Evolutionary conservation across 2,329 filamentous ascomycete species (phyloP), one percentile per base, ranked within the genome.

Genomic region (Trichoderma afroharzianum): DNA sequence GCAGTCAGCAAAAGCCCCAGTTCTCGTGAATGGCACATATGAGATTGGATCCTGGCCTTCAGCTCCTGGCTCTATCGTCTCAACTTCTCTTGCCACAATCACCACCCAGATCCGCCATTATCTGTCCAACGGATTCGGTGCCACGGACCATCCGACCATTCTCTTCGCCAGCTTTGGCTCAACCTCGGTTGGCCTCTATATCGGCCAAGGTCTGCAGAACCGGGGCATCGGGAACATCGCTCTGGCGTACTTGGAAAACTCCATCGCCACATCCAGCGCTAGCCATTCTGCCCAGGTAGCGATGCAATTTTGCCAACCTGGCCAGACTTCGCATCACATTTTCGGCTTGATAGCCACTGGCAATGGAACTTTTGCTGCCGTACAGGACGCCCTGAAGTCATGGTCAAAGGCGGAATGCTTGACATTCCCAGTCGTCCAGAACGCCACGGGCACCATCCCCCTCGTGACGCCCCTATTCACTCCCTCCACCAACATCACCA

Each of bases 231-330:
- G 73, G 68, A 57, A 64, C 78, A 32, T 75, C 81, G 24, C 78
- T 28, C 76, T 82, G n/a, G 63, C 68, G 62, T 69, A 68, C 5
- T 76, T 82, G 8, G 66, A 80, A 61, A 70, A 78, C 55, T 75
- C 73, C 50, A 72, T 67, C 21, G 8, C 24, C 28, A 53, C n/a
- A 24, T 24, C 21, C 4, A 33, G 26, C 18, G 70, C 77, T 39
- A 71, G 76, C 63, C 72, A 74, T n/a, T 74, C 77, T 26, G 75
- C 75, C 1, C 78, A 73, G 59, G 50, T 82, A 64, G 80, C 79
- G 30, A 80, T 82, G 75, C 80, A 83, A 75, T 79, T 82, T 55
- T 83, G 81, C 71, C 75, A 74, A 9, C 63, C 76, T 2, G 70
- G 70, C 68, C 78, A 77, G 68, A 69, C 68, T 67, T 78, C 77